Evolutionary conservation across 202 grass and related monocot species (phyloP).

Genomic region (Panicum virgatum): DNA sequence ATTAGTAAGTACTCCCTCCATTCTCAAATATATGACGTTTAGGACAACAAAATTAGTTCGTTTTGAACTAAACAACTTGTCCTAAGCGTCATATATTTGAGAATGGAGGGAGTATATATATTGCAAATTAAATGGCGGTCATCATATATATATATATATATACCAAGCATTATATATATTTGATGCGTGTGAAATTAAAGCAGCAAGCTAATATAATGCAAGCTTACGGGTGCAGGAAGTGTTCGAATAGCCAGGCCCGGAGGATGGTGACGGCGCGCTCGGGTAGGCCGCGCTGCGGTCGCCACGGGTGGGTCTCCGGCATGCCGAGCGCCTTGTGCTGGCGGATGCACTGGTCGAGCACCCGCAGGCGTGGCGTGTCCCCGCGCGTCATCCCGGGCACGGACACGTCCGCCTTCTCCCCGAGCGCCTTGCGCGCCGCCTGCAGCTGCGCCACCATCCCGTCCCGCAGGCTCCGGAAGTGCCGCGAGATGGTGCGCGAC

Average conservation of each 20-base stretch:
- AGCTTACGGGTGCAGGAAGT: conserved; percentile 96
- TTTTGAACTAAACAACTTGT: too few relatives aligned
- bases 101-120: too few relatives aligned
- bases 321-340: conserved; percentile 73
- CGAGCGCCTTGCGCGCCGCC: conserved; percentile 56
- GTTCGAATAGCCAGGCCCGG: conserved; percentile 92
- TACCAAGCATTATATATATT: too few relatives aligned
- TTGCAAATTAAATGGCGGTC: too few relatives aligned
- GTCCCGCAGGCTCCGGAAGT: conserved; percentile 76
- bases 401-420: conserved; percentile 66
- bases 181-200: too few relatives aligned
- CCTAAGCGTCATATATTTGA: too few relatives aligned
- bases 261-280: conserved; percentile 88
- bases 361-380: conserved; percentile 72
- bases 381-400: conserved; percentile 53
- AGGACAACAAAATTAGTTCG: too few relatives aligned
- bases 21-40: too few relatives aligned
- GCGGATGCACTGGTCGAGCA: conserved; percentile 85
- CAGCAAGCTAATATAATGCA: too few relatives aligned
- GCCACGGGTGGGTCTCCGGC: conserved; percentile 84
- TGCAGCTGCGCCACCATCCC: conserved; percentile 69
- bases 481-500: conserved; percentile 73
- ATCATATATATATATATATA: too few relatives aligned
- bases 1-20: conserved; percentile 9
- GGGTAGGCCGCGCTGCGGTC: conserved; percentile 77